A percentile compares a stretch with the other conserved stretches of the same genome.
Evolutionary conservation across 805 yeast species (phyloP).

Genomic region (Priceomyces fermenticarens): DNA sequence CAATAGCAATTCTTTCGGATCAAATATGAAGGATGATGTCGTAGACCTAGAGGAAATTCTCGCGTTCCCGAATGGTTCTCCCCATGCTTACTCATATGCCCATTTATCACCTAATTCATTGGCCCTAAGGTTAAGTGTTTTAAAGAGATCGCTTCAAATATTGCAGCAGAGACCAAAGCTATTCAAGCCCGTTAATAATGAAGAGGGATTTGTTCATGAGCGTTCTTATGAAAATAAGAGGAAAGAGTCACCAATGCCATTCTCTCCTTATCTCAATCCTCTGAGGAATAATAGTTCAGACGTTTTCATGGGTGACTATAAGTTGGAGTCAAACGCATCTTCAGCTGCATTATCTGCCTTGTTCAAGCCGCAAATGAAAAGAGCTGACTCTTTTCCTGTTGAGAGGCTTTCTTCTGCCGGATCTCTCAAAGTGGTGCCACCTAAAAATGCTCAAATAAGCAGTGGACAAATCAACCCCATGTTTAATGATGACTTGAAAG

Average conservation of each 20-base stretch:
- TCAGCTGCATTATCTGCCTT: conserved; percentile 47
- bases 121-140: conserved; percentile 69
- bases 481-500: conserved; percentile 43
- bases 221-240: neutral
- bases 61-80: conserved; percentile 71
- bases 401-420: conserved; percentile 13
- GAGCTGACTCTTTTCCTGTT: conserved; percentile 38
- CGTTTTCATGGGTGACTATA: conserved; percentile 13
- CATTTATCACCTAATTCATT: conserved; percentile 77
- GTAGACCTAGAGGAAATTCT: conserved; percentile 37
- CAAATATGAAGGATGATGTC: conserved; percentile 2
- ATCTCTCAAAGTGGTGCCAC: neutral
- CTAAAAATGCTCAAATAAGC: neutral
- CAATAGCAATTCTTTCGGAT: too few relatives aligned
- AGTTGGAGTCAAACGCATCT: conserved; percentile 42
- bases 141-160: conserved; percentile 74
- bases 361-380: conserved; percentile 32
- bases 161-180: conserved; percentile 61
- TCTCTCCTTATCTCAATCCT: conserved; percentile 3
- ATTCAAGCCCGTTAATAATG: conserved; percentile 21
- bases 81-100: conserved; percentile 84
- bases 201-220: neutral
- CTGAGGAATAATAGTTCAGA: conserved; percentile 18
- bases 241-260: neutral
- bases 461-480: conserved; percentile 10